Evolutionary conservation across 805 yeast genomes (phyloP).

Genomic region (Suhomyces prunicola): DNA sequence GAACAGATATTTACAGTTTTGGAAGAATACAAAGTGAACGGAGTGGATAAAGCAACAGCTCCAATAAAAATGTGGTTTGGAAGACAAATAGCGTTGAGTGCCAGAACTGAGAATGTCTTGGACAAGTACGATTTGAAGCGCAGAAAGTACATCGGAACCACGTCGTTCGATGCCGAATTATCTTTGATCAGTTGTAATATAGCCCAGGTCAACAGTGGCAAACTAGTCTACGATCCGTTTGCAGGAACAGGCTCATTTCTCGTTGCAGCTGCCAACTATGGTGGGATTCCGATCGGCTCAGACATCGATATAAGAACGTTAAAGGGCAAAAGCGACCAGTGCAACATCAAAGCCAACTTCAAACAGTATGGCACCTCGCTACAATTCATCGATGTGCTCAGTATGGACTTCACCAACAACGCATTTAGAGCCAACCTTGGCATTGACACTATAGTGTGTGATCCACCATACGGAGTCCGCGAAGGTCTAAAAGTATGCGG

Average conservation of each 20-base stretch:
- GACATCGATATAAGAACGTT: constrained; percentile 84
- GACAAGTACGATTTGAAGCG: constrained; percentile 80
- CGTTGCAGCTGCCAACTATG: constrained; percentile 82
- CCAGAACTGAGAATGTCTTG: constrained; percentile 59
- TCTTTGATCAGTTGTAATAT: constrained; percentile 84
- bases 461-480: constrained; percentile 97
- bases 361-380: constrained; percentile 61
- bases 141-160: constrained; percentile 89
- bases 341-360: constrained; percentile 64
- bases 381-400: constrained; percentile 67
- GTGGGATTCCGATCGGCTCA: constrained; percentile 78
- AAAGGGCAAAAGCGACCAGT: constrained; percentile 59
- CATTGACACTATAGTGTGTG: constrained; percentile 85
- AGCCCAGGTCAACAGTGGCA: constrained; percentile 65
- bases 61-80: constrained; percentile 74
- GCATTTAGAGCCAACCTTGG: constrained; percentile 61
- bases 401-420: constrained; percentile 94
- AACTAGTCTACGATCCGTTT: constrained; percentile 87
- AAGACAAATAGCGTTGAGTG: constrained; percentile 60
- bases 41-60: constrained; percentile 42
- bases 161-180: constrained; percentile 93
- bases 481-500: constrained; percentile 95
- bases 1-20: constrained; percentile 66
- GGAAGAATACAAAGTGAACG: constrained; percentile 62
- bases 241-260: constrained; percentile 95